Conservation (phyloP, 73 alveolate genomes). For the Uronychia setigera region DNA sequence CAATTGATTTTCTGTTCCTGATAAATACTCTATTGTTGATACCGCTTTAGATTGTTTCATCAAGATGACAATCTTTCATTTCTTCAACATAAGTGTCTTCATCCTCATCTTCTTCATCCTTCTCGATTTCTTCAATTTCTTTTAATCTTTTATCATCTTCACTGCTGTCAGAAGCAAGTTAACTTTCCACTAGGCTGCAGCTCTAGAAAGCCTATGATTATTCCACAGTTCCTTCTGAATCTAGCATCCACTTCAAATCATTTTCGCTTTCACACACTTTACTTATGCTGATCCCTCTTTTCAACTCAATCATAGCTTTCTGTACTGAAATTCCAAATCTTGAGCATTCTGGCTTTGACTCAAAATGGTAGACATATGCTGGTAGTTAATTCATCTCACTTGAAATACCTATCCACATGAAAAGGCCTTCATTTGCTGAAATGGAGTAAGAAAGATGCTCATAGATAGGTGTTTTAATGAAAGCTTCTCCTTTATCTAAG, state of each 20-base stretch:
- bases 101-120: neutral
- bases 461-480: too few species aligned
- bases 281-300: neutral
- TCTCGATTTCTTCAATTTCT: neutral
- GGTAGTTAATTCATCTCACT: too few species aligned
- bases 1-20: neutral
- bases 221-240: neutral
- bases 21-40: neutral
- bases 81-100: neutral
- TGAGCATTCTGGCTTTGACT: neutral
- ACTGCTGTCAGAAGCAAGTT: too few species aligned
- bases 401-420: too few species aligned
- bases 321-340: neutral
- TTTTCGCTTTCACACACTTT: neutral
- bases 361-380: neutral
- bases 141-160: too few species aligned
- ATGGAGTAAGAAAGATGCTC: too few species aligned
- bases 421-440: too few species aligned
- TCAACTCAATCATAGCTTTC: neutral
- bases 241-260: neutral
- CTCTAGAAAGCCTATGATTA: neutral
- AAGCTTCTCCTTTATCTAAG: too few species aligned
- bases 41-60: neutral
- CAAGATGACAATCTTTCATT: neutral
- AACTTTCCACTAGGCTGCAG: too few species aligned